Evolutionary conservation across 176 grass and related monocot species (phyloP), one percentile per base, ranked within the genome.

Genomic region (Tuctoria greenei): DNA sequence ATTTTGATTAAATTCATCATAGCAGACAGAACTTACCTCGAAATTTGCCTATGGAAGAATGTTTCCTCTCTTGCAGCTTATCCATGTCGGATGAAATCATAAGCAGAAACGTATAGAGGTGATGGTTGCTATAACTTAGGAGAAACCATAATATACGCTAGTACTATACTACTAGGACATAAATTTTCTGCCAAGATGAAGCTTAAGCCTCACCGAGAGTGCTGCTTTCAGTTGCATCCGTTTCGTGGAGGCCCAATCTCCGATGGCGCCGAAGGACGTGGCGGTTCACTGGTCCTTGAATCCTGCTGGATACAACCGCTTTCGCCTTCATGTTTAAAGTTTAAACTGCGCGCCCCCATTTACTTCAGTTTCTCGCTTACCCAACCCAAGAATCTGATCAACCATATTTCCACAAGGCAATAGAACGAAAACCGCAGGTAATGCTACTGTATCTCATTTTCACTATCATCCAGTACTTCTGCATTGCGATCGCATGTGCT

Each of bases 181-280:
- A 31, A 3, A 2, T 31, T 31, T 31, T 31, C 31, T 45, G 43
- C 43, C 43, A 45, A 45, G 8, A 1, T 40, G 38, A 40, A 40
- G 38, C 38, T 4, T 4, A 5, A 40, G 38, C n/a, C n/a, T n/a
- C n/a, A n/a, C n/a, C n/a, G n/a, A n/a, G n/a, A n/a, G n/a, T n/a
- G 6, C 38, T 40, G 31, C 31, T 1, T 31, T 31, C 31, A 31
- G 31, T 31, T 31, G 45, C 16, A 45, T 20, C 17, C 5, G 47
- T 20, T 51, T 20, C 17, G 17, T 2, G 4, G 47, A 18, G n/a
- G 52, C 52, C 54, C 7, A 46, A 61, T 63, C 38, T 10, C 23
- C 8, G 72, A 67, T 70, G 55, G 54, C 71, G 44, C 84, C 44
- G 54, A 82, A 44, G 13, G 46, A 47, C 57, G 58, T 23, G 49